Evolutionary conservation across 2,329 filamentous ascomycete species (phyloP).

Genomic region (Claviceps cyperi): DNA sequence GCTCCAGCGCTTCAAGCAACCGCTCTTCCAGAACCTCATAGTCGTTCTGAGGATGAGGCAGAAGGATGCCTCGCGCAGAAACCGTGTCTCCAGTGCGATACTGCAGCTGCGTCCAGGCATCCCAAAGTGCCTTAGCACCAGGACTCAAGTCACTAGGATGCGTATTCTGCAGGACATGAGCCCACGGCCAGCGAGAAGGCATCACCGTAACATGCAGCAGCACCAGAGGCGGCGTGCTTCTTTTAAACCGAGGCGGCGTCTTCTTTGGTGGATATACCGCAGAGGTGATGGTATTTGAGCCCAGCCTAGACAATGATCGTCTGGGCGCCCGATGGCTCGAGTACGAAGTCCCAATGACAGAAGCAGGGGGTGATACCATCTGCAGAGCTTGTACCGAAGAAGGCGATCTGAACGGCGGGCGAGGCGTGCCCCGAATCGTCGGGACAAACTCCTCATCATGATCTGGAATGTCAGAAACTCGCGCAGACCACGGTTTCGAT

Average conservation of each 20-base stretch:
- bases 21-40: slow-evolving; percentile 70
- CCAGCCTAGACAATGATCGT: slow-evolving; percentile 39
- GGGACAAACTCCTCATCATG: slow-evolving; percentile 33
- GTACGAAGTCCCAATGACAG: slow-evolving; percentile 39
- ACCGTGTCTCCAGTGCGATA: slow-evolving; percentile 61
- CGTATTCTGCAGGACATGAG: slow-evolving; percentile 34
- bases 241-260: slow-evolving; percentile 44
- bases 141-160: slow-evolving; percentile 27
- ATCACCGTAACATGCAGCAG: slow-evolving; percentile 65
- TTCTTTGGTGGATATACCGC: slow-evolving; percentile 41
- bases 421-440: slow-evolving; percentile 42
- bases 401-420: slow-evolving; percentile 53
- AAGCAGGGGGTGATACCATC: slow-evolving; percentile 51
- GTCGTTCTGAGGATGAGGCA: slow-evolving; percentile 66
- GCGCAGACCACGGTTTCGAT: slow-evolving; percentile 18
- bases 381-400: slow-evolving; percentile 57
- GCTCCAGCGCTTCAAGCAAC: slow-evolving; percentile 58
- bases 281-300: slow-evolving; percentile 35
- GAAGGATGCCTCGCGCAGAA: slow-evolving; percentile 56
- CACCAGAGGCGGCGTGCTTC: slow-evolving; percentile 51
- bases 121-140: slow-evolving; percentile 35
- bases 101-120: slow-evolving; percentile 52
- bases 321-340: slow-evolving; percentile 33
- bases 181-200: slow-evolving; percentile 53
- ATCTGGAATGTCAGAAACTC: slow-evolving; percentile 37